Evolutionary conservation across 768 basidiomycete genomes (phyloP), one percentile per base, ranked within the genome.

Genomic region (Serendipita sp.): DNA sequence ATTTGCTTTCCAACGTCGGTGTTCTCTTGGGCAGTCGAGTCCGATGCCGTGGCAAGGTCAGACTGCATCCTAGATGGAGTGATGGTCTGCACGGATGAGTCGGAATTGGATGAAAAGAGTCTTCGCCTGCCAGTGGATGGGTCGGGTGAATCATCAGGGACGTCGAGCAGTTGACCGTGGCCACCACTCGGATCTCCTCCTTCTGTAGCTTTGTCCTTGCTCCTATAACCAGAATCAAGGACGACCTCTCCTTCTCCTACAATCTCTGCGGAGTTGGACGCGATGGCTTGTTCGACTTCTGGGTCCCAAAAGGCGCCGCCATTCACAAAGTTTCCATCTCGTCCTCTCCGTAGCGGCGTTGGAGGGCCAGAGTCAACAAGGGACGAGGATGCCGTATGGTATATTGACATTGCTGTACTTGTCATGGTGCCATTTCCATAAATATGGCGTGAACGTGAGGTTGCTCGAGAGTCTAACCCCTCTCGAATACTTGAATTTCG

Each of bases 301-400:
- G 64, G 64, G 29, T 50, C 58, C 33, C 64, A 45, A 33, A 46
- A 60, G 4, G 33, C 48, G 6, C 18, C 48, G n/a, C 48, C 48
- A 31, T 50, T 60, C 27, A 33, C 4, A 10, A 60, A 23, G 18
- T 60, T 60, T 4, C 27, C 33, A 29, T 60, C 55, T 36, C 29
- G 18, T 34, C 27, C 36, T 60, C 55, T 3, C 46, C 52, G 34
- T 64, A 29, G 45, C 50, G 34, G 45, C 31, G 65, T 50, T 44
- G 62, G 67, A 48, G 18, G 62, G 8, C 33, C 48, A 33, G 45
- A 50, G 70, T 88, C 84, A 67, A 82, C 85, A 46, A 88, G 66
- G n/a, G 87, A 88, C 0, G 88, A 90, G 0, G 84, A 81, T 4
- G 89, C 87, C 0, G 89, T 91, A 72, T 88, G 85, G 72, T 85